Evolutionary conservation across 1,139 yeast species (phyloP).

Genomic region (Sugiyamaella neomexicana): DNA sequence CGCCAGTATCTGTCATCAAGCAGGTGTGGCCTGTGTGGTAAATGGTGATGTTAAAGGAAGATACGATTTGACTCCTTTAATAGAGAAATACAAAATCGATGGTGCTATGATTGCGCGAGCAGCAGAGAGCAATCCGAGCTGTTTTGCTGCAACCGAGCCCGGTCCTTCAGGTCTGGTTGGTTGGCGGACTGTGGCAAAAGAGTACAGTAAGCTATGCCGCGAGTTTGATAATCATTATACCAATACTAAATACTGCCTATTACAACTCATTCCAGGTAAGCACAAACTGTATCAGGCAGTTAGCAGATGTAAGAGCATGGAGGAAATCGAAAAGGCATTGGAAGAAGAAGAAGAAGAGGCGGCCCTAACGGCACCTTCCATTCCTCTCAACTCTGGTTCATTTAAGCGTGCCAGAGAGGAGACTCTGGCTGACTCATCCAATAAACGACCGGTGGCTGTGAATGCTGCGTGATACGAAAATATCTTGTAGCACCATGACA

Average conservation of each 20-base stretch:
- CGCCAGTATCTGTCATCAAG: slow-evolving; percentile 58
- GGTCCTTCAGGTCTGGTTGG: slow-evolving; percentile 43
- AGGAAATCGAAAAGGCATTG: slow-evolving; percentile 4
- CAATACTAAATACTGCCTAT: slow-evolving; percentile 77
- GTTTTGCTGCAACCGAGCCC: slow-evolving; percentile 48
- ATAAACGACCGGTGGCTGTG: background rate
- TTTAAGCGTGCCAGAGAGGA: slow-evolving; percentile 7
- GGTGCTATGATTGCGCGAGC: slow-evolving; percentile 95
- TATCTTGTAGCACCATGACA: background rate
- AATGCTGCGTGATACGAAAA: background rate
- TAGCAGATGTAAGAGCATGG: slow-evolving; percentile 52
- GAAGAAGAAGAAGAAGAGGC: background rate
- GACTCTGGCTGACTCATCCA: background rate
- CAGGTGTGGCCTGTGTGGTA: slow-evolving; percentile 68
- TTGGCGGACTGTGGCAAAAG: slow-evolving; percentile 57
- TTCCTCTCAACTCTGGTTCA: background rate
- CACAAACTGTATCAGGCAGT: slow-evolving; percentile 58
- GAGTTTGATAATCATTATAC: slow-evolving; percentile 60
- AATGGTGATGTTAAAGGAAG: slow-evolving; percentile 73
- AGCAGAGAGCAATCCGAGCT: slow-evolving; percentile 84
- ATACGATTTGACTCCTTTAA: slow-evolving; percentile 56
- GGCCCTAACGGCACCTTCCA: background rate
- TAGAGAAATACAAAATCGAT: slow-evolving; percentile 52
- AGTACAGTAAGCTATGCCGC: slow-evolving; percentile 57
- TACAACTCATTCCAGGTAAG: slow-evolving; percentile 80